Evolutionary conservation across 2,329 filamentous ascomycete genomes (phyloP), one percentile per base, ranked within the genome.

Genomic region (Hypomyces perniciosus): DNA sequence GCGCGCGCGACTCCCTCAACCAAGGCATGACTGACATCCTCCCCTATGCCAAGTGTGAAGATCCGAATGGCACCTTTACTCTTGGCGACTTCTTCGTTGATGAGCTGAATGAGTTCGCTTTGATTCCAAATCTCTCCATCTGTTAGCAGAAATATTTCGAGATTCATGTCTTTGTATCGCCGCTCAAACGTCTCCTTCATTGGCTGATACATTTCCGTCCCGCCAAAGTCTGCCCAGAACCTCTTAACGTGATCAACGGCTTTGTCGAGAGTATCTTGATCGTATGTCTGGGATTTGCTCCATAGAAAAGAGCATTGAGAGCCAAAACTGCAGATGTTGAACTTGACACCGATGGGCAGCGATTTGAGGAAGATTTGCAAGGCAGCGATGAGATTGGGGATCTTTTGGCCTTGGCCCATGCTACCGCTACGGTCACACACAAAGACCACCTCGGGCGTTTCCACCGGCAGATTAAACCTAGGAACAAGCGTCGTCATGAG

Each of bases 251-350:
- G 65, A 0, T 53, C 39, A 4, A 68, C 64, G 1, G 79, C 79
- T 46, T 68, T 48, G 1, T 71, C 59, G 1, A 81, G 61, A 0
- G 64, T 73, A 0, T 69, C 63, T 27, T 73, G 67, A 50, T 66
- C 68, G 52, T 80, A 82, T 0, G 65, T 63, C 44, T 67, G 64
- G 2, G 78, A 80, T 29, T 69, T 68, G 0, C 63, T 44, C 70
- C 73, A 83, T 6, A 82, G 64, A 46, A 79, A 78, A 1, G 59
- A 54, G 53, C 72, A 67, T 0, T 6, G 35, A 1, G 64, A 71
- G 9, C 84, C 84, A 47, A 88, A 88, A 4, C 81, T 84, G 62
- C 80, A 84, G 48, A 88, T 83, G 61, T 88, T 87, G 72, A 88
- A 88, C 59, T 80, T 80, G 54, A 79, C 72, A 5, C 82, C 81